phyloP scores from a whole-genome alignment of 306 rosid species.

The Vicia villosa region DNA sequence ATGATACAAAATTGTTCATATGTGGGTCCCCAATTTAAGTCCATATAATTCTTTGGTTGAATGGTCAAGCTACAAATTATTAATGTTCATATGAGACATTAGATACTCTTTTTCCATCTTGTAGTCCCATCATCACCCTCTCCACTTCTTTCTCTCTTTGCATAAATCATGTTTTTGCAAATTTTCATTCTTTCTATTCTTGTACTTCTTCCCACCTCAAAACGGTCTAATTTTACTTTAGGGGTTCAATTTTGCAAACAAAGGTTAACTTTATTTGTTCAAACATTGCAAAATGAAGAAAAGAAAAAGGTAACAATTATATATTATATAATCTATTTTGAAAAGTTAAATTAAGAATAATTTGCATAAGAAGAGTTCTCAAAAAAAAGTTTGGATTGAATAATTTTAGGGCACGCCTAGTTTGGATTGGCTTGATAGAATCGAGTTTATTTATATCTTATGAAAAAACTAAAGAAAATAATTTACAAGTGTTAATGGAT shows the following conservation, averaged over 20 bases:
- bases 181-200: not conserved
- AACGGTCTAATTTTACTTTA: not conserved
- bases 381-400: not conserved
- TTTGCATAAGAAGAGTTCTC: too few relatives aligned
- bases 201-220: not conserved
- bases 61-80: constrained; percentile 91
- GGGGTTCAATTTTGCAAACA: not conserved
- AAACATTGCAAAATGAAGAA: not conserved
- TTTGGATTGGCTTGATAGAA: not conserved
- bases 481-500: too few relatives aligned
- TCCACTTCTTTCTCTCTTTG: constrained; percentile 15
- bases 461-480: too few relatives aligned
- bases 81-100: constrained; percentile 52
- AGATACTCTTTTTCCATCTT: constrained; percentile 45
- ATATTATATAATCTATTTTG: not conserved
- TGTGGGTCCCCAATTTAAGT: constrained; percentile 46
- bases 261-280: not conserved
- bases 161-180: constrained; percentile 14
- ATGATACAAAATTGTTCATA: constrained; percentile 23
- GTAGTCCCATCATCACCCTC: not conserved
- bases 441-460: too few relatives aligned
- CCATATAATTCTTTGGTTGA: constrained; percentile 58
- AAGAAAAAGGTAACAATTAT: not conserved
- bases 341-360: too few relatives aligned
- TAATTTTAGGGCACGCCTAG: not conserved